Base-by-base conservation (phyloP, 495 filamentous ascomycete genomes). In the Hyaloscypha bicolor region DNA sequence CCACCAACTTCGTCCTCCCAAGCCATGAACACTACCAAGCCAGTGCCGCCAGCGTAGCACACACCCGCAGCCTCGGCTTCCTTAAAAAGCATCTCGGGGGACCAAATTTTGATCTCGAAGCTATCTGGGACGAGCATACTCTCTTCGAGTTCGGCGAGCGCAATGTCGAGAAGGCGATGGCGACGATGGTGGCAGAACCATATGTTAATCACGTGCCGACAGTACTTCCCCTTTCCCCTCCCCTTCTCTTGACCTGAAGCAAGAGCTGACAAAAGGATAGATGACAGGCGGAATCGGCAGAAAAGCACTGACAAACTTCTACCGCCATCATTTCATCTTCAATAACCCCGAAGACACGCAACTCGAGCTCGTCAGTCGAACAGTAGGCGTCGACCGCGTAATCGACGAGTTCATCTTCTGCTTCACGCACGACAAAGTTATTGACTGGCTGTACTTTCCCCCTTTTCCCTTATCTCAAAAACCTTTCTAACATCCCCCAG, bases 281-380 rank as follows among this genome's bases (percentile, higher is more conserved):
- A 68, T 83, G 70, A 92, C 89, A 32, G 93, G 92, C 16, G 93
- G 90, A 0, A 81, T 91, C n/a, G 93, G 93, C 0, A 75, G 83
- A 6, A 80, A 85, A 51, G 83, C 86, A 11, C 78, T 95, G n/a
- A 82, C 83, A 1, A 76, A 80, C 14, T 96, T 96, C 75, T 96
- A 96, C 73, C 82, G 84, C 1, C 76, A 92, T 19, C 85, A 89
- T 72, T 95, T 95, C 76, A 86, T 94, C 37, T 86, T 87, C 16
- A 80, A 81, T 60, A 87, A 93, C 37, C 90, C 92, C 2, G 83
- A 80, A 0, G 89, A 89, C 19, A 86, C 91, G 67, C 79, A 77
- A 32, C 82, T 94, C 65, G 87, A 90, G 52, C 82, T 96, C 1
- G 72, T 95, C 6, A 91, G 88, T 6, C 83, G 92, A 19, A 95